Evolutionary conservation across 306 rosid genomes (phyloP).

Genomic region (Quercus variabilis): DNA sequence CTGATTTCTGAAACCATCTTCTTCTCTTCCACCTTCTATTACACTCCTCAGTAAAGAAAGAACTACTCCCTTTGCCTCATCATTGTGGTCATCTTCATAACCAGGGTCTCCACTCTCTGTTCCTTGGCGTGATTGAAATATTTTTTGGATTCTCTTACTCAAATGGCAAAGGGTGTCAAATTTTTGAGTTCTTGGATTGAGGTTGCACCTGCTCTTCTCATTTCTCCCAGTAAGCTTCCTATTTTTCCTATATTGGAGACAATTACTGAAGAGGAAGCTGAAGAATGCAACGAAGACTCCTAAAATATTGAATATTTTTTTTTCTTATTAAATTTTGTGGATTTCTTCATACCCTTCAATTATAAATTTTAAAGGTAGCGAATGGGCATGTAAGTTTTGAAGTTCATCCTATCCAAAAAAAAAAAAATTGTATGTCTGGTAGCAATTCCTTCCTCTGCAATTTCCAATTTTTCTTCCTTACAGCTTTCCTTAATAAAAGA

Average conservation of each 20-base stretch:
- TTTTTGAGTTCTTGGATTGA: slow-evolving; percentile 38
- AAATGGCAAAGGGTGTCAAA: slow-evolving; percentile 41
- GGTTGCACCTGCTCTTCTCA: slow-evolving; percentile 47
- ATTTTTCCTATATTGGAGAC: slow-evolving; percentile 52
- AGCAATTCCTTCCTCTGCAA: too few relatives aligned
- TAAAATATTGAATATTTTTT: too few relatives aligned
- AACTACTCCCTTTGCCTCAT: not conserved
- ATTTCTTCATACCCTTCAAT: too few relatives aligned
- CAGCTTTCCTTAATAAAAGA: too few relatives aligned
- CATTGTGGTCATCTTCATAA: not conserved
- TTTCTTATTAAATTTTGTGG: too few relatives aligned
- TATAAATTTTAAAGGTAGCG: too few relatives aligned
- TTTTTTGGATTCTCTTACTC: not conserved
- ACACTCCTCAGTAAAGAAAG: not conserved
- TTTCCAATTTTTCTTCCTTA: too few relatives aligned
- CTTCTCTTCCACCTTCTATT: not conserved
- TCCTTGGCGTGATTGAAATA: too few relatives aligned
- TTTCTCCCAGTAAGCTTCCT: slow-evolving; percentile 32
- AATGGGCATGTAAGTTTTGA: too few relatives aligned
- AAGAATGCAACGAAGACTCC: not conserved
- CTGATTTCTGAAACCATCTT: not conserved
- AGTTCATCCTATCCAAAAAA: too few relatives aligned
- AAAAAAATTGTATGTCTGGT: too few relatives aligned
- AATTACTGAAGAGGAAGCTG: slow-evolving; percentile 49
- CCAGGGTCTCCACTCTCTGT: not conserved